phyloP scores from a whole-genome alignment of 768 basidiomycete species.

The Scleroderma bovista region DNA sequence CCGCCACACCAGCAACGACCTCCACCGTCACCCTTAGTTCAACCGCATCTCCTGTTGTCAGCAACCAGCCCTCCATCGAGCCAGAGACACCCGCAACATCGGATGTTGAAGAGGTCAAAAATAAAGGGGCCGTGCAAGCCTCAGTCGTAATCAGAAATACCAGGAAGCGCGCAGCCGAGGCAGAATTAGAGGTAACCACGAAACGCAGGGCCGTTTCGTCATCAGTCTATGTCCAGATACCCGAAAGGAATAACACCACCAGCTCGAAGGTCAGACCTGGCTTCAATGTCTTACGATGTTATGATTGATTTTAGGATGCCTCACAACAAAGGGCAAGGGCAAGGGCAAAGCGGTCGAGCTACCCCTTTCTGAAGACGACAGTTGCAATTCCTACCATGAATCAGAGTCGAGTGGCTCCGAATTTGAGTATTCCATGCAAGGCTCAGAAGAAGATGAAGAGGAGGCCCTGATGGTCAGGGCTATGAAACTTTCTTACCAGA shows the following conservation, averaged over 20 bases:
- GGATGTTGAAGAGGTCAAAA: constrained; percentile 19
- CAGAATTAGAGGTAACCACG: constrained; percentile 16
- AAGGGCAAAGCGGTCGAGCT: constrained; percentile 20
- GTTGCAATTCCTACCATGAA: constrained; percentile 28
- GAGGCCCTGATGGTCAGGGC: constrained; percentile 49
- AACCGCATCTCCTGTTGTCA: constrained; percentile 47
- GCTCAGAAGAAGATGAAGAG: constrained; percentile 32
- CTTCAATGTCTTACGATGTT: constrained; percentile 1
- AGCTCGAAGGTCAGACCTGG: constrained; percentile 22
- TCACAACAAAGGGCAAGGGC: constrained; percentile 18
- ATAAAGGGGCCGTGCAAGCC: constrained; percentile 1
- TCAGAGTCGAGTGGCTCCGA: constrained; percentile 55
- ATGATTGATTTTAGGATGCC: constrained; percentile 14
- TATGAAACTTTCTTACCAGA: constrained; percentile 47
- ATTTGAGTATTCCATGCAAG: constrained; percentile 38
- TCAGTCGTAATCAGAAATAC: constrained; percentile 7
- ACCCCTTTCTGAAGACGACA: constrained; percentile 23
- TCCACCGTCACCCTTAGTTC: constrained; percentile 33
- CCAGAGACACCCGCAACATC: constrained; percentile 53
- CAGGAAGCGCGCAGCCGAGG: constrained; percentile 31
- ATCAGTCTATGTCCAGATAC: constrained; percentile 19
- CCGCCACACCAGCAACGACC: constrained; percentile 20
- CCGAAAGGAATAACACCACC: background rate
- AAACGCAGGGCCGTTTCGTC: constrained; percentile 32
- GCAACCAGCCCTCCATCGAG: constrained; percentile 39